Evolutionary conservation across 177 flowering plant genomes (phyloP).

Genomic region (Tripterygium wilfordii): DNA sequence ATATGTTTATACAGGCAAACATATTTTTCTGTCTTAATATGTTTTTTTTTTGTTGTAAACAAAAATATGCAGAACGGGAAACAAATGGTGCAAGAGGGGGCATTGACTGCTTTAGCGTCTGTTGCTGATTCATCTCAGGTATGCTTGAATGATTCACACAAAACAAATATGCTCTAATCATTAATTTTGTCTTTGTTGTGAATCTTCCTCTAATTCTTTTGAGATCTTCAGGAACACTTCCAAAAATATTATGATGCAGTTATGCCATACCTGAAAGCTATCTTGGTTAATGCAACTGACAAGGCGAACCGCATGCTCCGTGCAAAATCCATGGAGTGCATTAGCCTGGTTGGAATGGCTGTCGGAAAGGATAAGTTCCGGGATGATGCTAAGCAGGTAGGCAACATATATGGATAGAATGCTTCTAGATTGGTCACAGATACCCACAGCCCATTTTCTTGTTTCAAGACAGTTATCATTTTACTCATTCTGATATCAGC

Average conservation of each 20-base stretch:
- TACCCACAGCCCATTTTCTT: too few relatives aligned
- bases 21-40: not conserved
- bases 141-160: not conserved
- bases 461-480: not conserved
- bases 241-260: conserved; percentile 90
- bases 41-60: too few relatives aligned
- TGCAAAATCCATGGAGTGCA: conserved; percentile 97
- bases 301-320: conserved; percentile 93
- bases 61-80: conserved; percentile 90
- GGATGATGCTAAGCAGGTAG: conserved; percentile 90
- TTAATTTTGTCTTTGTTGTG: too few relatives aligned
- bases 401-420: not conserved
- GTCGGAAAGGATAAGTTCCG: conserved; percentile 93
- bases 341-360: conserved; percentile 95
- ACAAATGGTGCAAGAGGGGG: conserved; percentile 97
- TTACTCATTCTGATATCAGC: too few relatives aligned
- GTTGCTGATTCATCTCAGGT: conserved; percentile 99
- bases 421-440: not conserved
- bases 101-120: conserved; percentile 91
- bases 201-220: too few relatives aligned
- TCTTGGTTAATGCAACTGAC: conserved; percentile 79
- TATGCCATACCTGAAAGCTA: conserved; percentile 87
- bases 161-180: too few relatives aligned
- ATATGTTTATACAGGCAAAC: too few relatives aligned
- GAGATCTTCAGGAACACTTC: conserved; percentile 64